Percentiles rank a stretch among this genome's conserved stretches.
These are phyloP conservation scores for Cordyceps militaris DNA, from an alignment of 2,329 filamentous ascomycete species.

Conservation along the genomic window DNA sequence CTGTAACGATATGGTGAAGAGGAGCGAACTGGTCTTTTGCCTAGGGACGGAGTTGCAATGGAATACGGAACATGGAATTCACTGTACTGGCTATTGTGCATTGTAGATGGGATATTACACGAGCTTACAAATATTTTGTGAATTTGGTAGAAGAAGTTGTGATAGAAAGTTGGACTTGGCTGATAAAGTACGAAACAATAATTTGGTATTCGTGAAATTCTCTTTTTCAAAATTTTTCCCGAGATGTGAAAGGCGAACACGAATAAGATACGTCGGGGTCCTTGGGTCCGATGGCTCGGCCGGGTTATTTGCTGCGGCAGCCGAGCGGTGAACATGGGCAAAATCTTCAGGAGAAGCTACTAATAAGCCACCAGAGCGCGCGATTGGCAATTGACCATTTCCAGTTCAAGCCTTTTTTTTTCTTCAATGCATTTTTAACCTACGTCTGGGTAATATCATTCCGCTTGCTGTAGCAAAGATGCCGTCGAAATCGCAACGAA, in stretches of 20 bases:
- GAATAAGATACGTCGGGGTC: constrained; percentile 11
- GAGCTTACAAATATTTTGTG: background rate
- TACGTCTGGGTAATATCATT: background rate
- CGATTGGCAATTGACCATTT: background rate
- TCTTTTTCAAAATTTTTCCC: background rate
- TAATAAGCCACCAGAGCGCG: background rate
- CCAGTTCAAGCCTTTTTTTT: background rate
- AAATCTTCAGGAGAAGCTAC: constrained; percentile 12
- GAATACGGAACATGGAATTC: constrained; percentile 1
- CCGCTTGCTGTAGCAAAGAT: background rate
- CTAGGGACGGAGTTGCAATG: background rate
- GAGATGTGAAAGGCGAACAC: constrained; percentile 1
- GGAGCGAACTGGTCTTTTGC: background rate
- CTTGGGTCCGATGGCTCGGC: constrained; percentile 12
- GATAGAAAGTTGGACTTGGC: too few relatives aligned
- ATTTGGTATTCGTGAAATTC: too few relatives aligned
- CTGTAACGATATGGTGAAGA: constrained; percentile 9
- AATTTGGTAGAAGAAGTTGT: background rate
- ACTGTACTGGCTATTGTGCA: background rate
- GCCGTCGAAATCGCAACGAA: constrained; percentile 12
- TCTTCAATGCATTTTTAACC: background rate
- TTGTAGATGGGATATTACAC: background rate
- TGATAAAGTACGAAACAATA: too few relatives aligned
- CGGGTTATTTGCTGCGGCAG: constrained; percentile 16
- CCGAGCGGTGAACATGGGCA: constrained; percentile 26